Evolutionary conservation across 441 rosid genomes (phyloP).

Genomic region (Raphanus hybrid): DNA sequence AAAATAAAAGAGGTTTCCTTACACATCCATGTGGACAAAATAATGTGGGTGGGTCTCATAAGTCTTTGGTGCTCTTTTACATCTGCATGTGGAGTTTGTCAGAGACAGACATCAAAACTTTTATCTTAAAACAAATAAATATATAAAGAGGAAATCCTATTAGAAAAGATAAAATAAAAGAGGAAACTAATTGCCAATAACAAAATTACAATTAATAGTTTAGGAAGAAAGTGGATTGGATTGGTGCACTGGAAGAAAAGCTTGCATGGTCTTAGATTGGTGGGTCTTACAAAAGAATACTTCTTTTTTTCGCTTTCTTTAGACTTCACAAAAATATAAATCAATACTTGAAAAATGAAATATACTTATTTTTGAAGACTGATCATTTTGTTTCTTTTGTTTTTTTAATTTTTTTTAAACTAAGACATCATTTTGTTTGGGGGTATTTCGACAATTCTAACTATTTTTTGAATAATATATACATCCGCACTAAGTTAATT

Average conservation of each 20-base stretch:
- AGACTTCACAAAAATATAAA: slow-evolving; percentile 16
- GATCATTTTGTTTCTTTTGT: background rate
- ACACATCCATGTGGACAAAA: slow-evolving; percentile 70
- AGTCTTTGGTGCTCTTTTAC: slow-evolving; percentile 50
- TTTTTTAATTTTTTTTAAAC: no score
- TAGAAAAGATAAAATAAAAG: background rate
- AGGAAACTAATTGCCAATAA: slow-evolving; percentile 17
- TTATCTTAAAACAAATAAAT: slow-evolving; percentile 13
- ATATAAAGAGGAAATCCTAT: background rate
- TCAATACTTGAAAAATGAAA: slow-evolving; percentile 1
- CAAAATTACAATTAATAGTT: slow-evolving; percentile 28
- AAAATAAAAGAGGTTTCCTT: slow-evolving; percentile 35
- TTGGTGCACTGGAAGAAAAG: slow-evolving; percentile 55
- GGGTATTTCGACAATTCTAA: background rate
- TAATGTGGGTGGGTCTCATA: slow-evolving; percentile 63
- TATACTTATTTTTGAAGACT: background rate
- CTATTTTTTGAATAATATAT: background rate
- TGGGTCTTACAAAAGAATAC: slow-evolving; percentile 30
- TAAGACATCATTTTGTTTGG: background rate
- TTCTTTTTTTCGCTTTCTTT: background rate
- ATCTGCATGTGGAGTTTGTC: slow-evolving; percentile 81
- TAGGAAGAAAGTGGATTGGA: slow-evolving; percentile 25
- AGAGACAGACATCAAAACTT: slow-evolving; percentile 44
- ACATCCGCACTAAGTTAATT: background rate
- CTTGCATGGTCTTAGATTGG: slow-evolving; percentile 42